These are phyloP conservation scores for Pestalotiopsis sp. DNA, from an alignment of 2,329 filamentous ascomycete genomes.

Conservation along the genomic window DNA sequence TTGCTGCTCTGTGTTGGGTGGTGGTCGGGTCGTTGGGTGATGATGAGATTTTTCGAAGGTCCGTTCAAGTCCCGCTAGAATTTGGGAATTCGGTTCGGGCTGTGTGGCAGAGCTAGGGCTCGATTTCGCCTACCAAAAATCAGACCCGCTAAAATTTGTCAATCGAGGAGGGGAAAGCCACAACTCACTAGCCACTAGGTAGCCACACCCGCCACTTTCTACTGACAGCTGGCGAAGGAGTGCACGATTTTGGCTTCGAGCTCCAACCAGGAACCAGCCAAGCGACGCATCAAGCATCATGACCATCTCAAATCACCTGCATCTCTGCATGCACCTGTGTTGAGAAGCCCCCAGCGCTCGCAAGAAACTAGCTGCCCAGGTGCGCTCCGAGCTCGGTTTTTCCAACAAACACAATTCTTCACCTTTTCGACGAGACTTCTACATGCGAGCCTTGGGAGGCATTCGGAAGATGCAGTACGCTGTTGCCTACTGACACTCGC, in stretches of 20 bases:
- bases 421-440: too few species aligned
- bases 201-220: not conserved
- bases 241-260: not conserved
- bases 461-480: not conserved
- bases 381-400: too few species aligned
- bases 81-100: constrained; percentile 13
- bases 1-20: constrained; percentile 30
- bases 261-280: not conserved
- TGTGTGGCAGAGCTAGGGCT: constrained; percentile 13
- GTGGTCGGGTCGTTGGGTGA: constrained; percentile 20
- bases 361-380: too few species aligned
- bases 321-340: too few species aligned
- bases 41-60: constrained; percentile 12
- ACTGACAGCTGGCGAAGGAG: not conserved
- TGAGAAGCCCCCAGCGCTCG: too few species aligned
- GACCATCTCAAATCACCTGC: not conserved
- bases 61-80: constrained; percentile 8
- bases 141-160: not conserved
- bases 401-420: too few species aligned
- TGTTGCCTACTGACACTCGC: not conserved
- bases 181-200: not conserved
- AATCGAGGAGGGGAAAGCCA: not conserved
- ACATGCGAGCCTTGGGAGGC: too few species aligned
- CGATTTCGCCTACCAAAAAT: not conserved
- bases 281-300: not conserved